Base-by-base conservation (phyloP, 2,329 filamentous ascomycete species). In the Lasiodiplodia hormozganensis region DNA sequence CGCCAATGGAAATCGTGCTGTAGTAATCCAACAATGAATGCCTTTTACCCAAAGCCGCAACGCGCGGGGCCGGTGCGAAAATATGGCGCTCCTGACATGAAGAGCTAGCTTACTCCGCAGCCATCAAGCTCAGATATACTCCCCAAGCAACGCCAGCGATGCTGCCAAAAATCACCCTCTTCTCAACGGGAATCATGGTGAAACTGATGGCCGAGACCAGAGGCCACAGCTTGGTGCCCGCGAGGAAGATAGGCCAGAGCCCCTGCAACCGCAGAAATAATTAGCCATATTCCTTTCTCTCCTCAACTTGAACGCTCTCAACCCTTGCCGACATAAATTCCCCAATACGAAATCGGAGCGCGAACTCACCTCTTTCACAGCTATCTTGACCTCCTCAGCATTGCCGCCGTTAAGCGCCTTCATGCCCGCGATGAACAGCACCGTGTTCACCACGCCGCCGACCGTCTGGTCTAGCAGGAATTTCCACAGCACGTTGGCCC, bases 221-320 rank as follows among this genome's bases (percentile, higher is more conserved):
- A 1, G 92, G 92, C 87, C 92, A 93, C 69, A 94, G 83, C 75
- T 87, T 90, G 80, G 90, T 88, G 1, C 92, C 90, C 0, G 93
- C 92, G 66, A 75, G 72, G 68, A 77, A 73, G 74, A 80, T 76
- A 16, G 78, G 77, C 80, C 83, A 86, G 72, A 92, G 90, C 76
- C 92, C 90, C 53, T 82, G 81, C 73, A 12, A 4, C 23, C 11
- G 16, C 25, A 31, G 2, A 43, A n/a, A 2, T 16, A 12, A 34
- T 21, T 10, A 34, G 43, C 43, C 43, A 21, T 10, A 47, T 2
- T 8, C 18, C 8, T 8, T 18, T 8, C 2, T 0, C 18, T 2
- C 18, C 18, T 8, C 28, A 28, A 28, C 28, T 28, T 28, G 4
- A 28, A 18, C 16, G 7, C 16, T 21, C 18, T 18, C 43, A 43